Percentiles rank a stretch among this genome's conserved stretches.
These are phyloP conservation scores for Hymenotorrendiella dingleyae DNA, from an alignment of 2,329 filamentous ascomycete genomes.

Conservation along the genomic window DNA sequence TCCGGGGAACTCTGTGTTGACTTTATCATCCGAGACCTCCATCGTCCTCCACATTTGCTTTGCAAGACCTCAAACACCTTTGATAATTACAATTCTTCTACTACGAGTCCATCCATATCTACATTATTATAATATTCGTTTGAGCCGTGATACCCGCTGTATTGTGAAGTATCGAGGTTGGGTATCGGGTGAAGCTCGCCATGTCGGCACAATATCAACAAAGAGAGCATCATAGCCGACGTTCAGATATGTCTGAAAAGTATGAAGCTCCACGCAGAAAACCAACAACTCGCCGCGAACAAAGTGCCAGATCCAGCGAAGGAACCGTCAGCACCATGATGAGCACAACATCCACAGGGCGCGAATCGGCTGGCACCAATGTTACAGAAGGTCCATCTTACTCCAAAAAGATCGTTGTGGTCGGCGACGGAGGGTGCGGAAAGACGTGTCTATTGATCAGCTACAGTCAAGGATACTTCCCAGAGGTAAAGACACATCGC, in stretches of 20 bases:
- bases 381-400: conserved; percentile 87
- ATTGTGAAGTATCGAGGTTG: too few relatives aligned
- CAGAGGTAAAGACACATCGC: conserved; percentile 70
- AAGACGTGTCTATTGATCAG: conserved; percentile 98
- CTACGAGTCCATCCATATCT: neutral
- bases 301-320: conserved; percentile 62
- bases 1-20: too few relatives aligned
- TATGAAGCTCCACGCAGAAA: conserved; percentile 27
- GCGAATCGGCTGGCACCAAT: conserved; percentile 74
- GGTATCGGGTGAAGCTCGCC: neutral
- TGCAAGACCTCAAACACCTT: neutral
- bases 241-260: conserved; percentile 28
- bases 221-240: conserved; percentile 23
- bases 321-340: conserved; percentile 83
- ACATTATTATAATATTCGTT: neutral
- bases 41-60: too few relatives aligned
- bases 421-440: conserved; percentile 94
- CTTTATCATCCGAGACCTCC: too few relatives aligned
- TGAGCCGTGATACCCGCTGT: neutral
- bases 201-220: conserved; percentile 30
- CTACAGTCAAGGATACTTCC: conserved; percentile 98
- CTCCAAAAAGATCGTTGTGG: conserved; percentile 99
- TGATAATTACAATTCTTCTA: neutral
- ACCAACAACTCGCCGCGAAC: conserved; percentile 28
- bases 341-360: conserved; percentile 64